Evolutionary conservation across 768 basidiomycete species (phyloP).

Genomic region (Hericium rajendrae): DNA sequence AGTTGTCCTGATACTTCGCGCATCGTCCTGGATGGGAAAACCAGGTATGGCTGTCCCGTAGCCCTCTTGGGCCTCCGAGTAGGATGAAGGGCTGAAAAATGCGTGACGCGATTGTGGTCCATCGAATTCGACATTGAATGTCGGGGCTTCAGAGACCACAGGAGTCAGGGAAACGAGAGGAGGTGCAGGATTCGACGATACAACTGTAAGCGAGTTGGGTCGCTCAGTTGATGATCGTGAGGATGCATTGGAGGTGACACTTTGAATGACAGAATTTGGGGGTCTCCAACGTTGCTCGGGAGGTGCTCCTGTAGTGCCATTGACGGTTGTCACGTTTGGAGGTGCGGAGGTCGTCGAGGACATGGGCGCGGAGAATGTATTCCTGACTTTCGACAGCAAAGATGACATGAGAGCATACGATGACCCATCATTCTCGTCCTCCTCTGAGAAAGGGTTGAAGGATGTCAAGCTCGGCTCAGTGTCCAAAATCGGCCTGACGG

Average conservation of each 20-base stretch:
- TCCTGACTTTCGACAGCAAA: constrained; percentile 74
- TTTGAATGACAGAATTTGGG: constrained; percentile 35
- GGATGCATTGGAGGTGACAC: constrained; percentile 36
- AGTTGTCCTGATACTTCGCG: constrained; percentile 74
- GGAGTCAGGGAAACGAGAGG: constrained; percentile 82
- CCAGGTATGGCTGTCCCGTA: constrained; percentile 81
- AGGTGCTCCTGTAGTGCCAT: constrained; percentile 20
- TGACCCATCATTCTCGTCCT: constrained; percentile 83
- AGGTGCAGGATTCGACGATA: constrained; percentile 53
- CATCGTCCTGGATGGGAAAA: constrained; percentile 87
- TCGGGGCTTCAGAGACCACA: constrained; percentile 69
- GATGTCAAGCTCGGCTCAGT: constrained; percentile 73
- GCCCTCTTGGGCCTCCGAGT: constrained; percentile 46
- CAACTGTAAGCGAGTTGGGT: constrained; percentile 45
- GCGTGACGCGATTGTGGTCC: constrained; percentile 44
- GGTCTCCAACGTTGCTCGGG: constrained; percentile 50
- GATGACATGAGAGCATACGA: constrained; percentile 80
- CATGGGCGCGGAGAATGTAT: constrained; percentile 60
- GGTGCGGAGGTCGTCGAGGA: constrained; percentile 37
- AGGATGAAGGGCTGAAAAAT: constrained; percentile 36
- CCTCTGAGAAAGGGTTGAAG: constrained; percentile 88
- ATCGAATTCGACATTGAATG: constrained; percentile 58
- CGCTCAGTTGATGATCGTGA: constrained; percentile 45
- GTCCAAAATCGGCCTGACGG: constrained; percentile 43
- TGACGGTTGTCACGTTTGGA: constrained; percentile 17